Percentiles rank a stretch among this genome's conserved stretches.
phyloP scores from a whole-genome alignment of 306 rosid species.

The Corylus heterophylla region DNA sequence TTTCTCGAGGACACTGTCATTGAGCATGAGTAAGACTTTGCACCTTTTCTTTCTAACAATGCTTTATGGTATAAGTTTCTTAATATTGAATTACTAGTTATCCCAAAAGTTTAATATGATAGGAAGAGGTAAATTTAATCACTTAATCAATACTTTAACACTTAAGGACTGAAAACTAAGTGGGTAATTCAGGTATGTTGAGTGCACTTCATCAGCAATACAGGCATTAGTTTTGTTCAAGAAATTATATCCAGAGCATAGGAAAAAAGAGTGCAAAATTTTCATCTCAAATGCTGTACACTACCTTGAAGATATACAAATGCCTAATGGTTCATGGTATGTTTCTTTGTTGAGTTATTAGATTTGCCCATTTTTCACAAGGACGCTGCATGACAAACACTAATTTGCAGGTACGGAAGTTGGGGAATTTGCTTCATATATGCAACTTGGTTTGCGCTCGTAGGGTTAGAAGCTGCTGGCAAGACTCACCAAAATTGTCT shows the following conservation, averaged over 20 bases:
- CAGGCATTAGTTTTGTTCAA: constrained; percentile 33
- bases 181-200: constrained; percentile 20
- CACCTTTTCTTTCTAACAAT: no score
- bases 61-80: no score
- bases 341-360: not conserved
- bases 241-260: constrained; percentile 34
- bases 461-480: constrained; percentile 57
- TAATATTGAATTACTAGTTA: no score
- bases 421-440: constrained; percentile 27
- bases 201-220: constrained; percentile 50
- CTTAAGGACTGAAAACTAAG: no score
- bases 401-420: constrained; percentile 28
- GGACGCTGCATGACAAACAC: no score
- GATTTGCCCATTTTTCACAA: no score
- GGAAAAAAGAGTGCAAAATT: constrained; percentile 30
- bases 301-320: constrained; percentile 42
- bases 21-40: constrained; percentile 35
- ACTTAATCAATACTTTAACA: no score
- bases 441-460: constrained; percentile 61
- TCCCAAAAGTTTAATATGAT: no score
- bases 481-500: constrained; percentile 43
- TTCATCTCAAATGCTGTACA: constrained; percentile 30
- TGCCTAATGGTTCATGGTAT: constrained; percentile 42
- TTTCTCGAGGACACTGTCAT: constrained; percentile 39
- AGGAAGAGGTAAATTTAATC: no score